Evolutionary conservation across 2,329 filamentous ascomycete genomes (phyloP).

Genomic region (Sclerotinia glacialis): DNA sequence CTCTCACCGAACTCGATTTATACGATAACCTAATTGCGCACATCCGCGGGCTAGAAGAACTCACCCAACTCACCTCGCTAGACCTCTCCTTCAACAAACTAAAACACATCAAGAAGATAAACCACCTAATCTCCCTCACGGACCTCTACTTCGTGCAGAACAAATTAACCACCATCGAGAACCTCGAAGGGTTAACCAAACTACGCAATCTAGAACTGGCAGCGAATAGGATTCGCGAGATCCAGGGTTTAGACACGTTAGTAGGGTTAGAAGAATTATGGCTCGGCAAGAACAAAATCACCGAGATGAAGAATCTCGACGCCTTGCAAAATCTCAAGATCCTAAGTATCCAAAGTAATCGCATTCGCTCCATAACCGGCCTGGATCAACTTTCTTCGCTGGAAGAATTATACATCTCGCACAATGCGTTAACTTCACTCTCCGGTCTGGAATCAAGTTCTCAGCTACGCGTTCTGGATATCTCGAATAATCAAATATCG

Average conservation of each 20-base stretch:
- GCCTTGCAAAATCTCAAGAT: slow-evolving; percentile 77
- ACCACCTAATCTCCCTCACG: slow-evolving; percentile 70
- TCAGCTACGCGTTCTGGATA: slow-evolving; percentile 75
- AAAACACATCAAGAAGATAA: slow-evolving; percentile 91
- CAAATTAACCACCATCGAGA: slow-evolving; percentile 85
- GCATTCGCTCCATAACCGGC: slow-evolving; percentile 74
- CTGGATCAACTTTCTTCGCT: slow-evolving; percentile 71
- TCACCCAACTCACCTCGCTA: slow-evolving; percentile 72
- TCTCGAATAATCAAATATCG: slow-evolving; percentile 81
- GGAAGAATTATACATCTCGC: slow-evolving; percentile 92
- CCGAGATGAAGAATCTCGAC: slow-evolving; percentile 72
- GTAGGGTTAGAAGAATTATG: slow-evolving; percentile 82
- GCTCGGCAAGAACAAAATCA: slow-evolving; percentile 97
- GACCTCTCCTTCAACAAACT: slow-evolving; percentile 99
- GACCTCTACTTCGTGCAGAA: slow-evolving; percentile 95
- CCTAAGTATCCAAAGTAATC: slow-evolving; percentile 92
- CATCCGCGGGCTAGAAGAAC: slow-evolving; percentile 75
- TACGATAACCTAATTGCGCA: slow-evolving; percentile 95
- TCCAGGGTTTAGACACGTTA: slow-evolving; percentile 78
- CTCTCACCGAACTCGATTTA: slow-evolving; percentile 80
- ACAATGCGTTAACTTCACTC: slow-evolving; percentile 82
- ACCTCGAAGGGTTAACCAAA: slow-evolving; percentile 69
- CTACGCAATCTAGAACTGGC: slow-evolving; percentile 85
- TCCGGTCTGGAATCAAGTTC: slow-evolving; percentile 64
- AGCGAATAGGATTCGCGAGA: slow-evolving; percentile 86